Evolutionary conservation across 192 early-diverging fungal species (phyloP).

Genomic region (Coemansia nantahalensis): DNA sequence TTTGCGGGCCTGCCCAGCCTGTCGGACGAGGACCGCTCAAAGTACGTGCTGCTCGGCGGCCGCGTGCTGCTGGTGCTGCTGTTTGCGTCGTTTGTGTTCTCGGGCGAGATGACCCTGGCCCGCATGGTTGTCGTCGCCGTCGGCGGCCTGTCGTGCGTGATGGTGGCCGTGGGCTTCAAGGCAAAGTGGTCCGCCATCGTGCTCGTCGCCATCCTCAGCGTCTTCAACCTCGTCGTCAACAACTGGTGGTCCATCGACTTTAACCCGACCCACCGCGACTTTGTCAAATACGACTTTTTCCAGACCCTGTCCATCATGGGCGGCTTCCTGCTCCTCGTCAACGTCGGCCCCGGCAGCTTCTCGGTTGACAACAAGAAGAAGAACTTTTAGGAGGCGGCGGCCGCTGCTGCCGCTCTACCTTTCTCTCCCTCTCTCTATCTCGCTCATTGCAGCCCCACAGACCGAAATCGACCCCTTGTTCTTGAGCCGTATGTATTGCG

Average conservation of each 20-base stretch:
- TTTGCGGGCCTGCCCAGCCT: conserved; percentile 89
- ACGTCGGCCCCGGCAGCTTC: conserved; percentile 87
- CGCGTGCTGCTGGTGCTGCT: conserved; percentile 89
- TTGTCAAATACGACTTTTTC: conserved; percentile 98
- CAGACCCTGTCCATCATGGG: conserved; percentile 95
- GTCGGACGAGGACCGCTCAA: conserved; percentile 79
- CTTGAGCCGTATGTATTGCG: too few relatives aligned
- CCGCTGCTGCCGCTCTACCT: too few relatives aligned
- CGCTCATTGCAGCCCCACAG: too few relatives aligned
- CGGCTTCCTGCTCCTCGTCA: conserved; percentile 90
- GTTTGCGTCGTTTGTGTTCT: conserved; percentile 86
- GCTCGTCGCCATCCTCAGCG: conserved; percentile 80
- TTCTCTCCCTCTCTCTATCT: not conserved
- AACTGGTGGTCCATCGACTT: conserved; percentile 94
- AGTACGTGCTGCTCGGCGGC: conserved; percentile 90
- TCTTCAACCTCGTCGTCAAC: conserved; percentile 91
- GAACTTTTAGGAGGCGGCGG: conserved; percentile 60
- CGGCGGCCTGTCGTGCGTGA: conserved; percentile 79
- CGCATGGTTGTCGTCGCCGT: conserved; percentile 71
- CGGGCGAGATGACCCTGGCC: conserved; percentile 73
- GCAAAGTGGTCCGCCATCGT: conserved; percentile 96
- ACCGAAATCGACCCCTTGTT: too few relatives aligned
- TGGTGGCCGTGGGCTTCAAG: conserved; percentile 98
- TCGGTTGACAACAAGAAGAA: conserved; percentile 98
- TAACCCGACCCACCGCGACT: conserved; percentile 79